Evolutionary conservation across 805 yeast genomes (phyloP), one percentile per base, ranked within the genome.

Genomic region (Vanderwaltozyma verrucispora): DNA sequence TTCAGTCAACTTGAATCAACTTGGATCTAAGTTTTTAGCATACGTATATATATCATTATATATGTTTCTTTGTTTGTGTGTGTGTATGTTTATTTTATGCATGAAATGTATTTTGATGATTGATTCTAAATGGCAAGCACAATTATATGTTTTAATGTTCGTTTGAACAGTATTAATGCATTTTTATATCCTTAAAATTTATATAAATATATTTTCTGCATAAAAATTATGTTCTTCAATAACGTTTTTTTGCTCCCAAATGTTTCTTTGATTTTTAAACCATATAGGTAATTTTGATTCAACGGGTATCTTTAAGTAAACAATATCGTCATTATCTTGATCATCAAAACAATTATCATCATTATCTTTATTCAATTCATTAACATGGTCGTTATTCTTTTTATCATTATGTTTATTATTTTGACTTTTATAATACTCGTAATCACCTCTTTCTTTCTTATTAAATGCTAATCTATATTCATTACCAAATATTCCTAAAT

Each of bases 261-360:
- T 51, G 42, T 75, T 71, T 41, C 88, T 57, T 40, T 81, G 82
- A 23, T 62, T 56, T 16, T 64, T 64, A 48, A 84, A 83, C 96
- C 96, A 86, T 2, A 54, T 63, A 0, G 95, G 94, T n/a, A 86
- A 63, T 29, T 69, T 64, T 11, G 65, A 59, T 35, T 77, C 86
- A 8, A 68, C 62, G 0, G 95, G 94, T 6, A 82, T 65, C 35
- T 62, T 63, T 37, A 76, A 51, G 10, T 40, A 24, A 5, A 35
- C 28, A 12, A 45, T 39, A 3, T 33, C 19, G 20, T 15, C 13
- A 13, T 20, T 4, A 9, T 15, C 10, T 25, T 17, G 24, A 18
- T 33, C 18, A 8, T 33, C 27, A 1, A 19, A 12, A 17, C 24
- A 8, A 18, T 25, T 28, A 4, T 17, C 28, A 15, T 23, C 4